Base-by-base conservation (phyloP, 2,329 filamentous ascomycete species). In the Neofusicoccum sp. region DNA sequence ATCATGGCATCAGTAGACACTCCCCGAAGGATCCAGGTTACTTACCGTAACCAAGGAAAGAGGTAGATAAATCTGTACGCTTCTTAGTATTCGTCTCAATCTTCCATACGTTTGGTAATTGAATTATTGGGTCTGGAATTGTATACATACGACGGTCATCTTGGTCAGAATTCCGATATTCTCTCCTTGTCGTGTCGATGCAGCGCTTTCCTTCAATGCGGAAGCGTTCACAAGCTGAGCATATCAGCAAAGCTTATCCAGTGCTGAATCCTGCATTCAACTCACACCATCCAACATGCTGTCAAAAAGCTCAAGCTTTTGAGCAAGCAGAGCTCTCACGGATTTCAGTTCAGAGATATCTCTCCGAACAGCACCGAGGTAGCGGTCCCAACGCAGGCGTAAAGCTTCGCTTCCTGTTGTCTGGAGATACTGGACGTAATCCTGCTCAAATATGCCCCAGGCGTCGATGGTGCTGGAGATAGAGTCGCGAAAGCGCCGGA, bases 81-180 rank as follows among this genome's bases (percentile, higher is more conserved):
- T 2, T 12, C 7, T 37, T 37, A 43, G 39, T 43, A 6, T 43
- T 43, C 22, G 22, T 22, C 22, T 22, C 22, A 22, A 22, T 1
- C 22, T 2, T 22, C 22, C 22, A 22, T 22, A 22, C 22, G 22
- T 22, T 22, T 22, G 22, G 22, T 31, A 3, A 11, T 28, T 28
- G 31, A 11, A 7, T 12, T 6, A 7, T 12, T 6, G 14, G 6
- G 2, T 14, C 12, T 43, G 39, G 2, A 1, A 12, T 43, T 43
- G 22, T 41, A 14, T 28, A 59, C 34, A 4, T 64, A 64, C 62
- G 5, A 64, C 62, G 1, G 62, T 61, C 62, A 64, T 64, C 5
- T 58, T 56, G 1, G 62, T 64, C 11, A 64, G 56, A 9, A 61
- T 41, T 1, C 34, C 56, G n/a, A 64, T 61, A 6, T 64, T 45